Base-by-base conservation (phyloP, 495 filamentous ascomycete species). In the Penicillium mononematosum region DNA sequence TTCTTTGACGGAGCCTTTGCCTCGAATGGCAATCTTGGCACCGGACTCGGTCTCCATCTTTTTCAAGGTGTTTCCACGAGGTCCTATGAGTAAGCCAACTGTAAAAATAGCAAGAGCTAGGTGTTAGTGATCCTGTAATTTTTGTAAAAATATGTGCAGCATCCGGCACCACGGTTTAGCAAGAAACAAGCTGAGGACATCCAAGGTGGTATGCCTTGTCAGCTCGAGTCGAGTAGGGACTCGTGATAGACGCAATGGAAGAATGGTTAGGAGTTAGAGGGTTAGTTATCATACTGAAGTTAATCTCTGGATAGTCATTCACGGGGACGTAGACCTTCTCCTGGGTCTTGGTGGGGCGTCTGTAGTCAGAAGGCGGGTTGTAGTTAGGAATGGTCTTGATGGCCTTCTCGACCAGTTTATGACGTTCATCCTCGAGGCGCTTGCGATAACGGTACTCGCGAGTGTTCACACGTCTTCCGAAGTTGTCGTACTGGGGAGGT, bases 251-350 rank as follows among this genome's bases (percentile, higher is more conserved):
- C 57, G 72, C 74, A 70, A 65, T 58, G 73, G 69, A 67, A 72
- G 75, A 74, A 79, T 68, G 70, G 83, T 88, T 82, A 88, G 81
- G 84, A 84, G 86, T 89, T 88, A 90, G 88, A 91, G 90, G 92
- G 91, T 96, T 96, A 95, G 91, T 87, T 89, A 92, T 93, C 92
- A 90, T 96, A 98, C 94, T 98, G 90, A 98, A 99, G 89, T 99
- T 99, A 89, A 99, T 97, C 78, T 98, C 95, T 82, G 95, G 95
- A 79, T 99, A 99, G 77, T 99, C 95, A 86, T 98, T 98, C 79
- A 98, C 94, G 68, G 94, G 94, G 70, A 98, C 94, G 74, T 98
- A 98, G 86, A 98, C 93, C 84, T 98, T 98, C 85, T 98, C 94
- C 76, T 97, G 92, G 67, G 94, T 97, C 89, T 98, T 98, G 67